These are phyloP conservation scores for Cutaneotrichosporon sp. DNA, from an alignment of 1,284 basidiomycete species.

Conservation along the genomic window DNA sequence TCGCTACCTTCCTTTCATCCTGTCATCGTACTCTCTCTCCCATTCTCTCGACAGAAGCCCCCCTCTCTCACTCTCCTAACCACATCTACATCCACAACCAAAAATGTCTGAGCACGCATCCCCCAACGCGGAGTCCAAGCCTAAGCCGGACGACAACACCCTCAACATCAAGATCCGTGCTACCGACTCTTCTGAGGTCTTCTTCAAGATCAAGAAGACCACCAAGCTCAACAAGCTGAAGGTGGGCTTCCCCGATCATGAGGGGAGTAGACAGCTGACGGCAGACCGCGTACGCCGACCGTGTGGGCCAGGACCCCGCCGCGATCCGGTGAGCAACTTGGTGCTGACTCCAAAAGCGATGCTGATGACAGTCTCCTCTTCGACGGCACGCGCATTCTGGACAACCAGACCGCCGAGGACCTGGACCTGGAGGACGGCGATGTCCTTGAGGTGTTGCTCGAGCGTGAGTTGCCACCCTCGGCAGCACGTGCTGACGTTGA, in stretches of 20 bases:
- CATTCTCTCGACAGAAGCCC: too few species aligned
- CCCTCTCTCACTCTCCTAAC: background rate
- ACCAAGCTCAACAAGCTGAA: constrained; percentile 88
- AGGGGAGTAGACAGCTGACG: constrained; percentile 8
- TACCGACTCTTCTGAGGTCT: constrained; percentile 82
- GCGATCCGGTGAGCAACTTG: constrained; percentile 72
- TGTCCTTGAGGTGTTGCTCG: constrained; percentile 88
- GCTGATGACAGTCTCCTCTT: constrained; percentile 71
- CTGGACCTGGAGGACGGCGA: constrained; percentile 83
- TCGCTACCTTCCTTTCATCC: background rate
- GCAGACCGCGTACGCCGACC: constrained; percentile 86
- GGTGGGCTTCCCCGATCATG: constrained; percentile 23
- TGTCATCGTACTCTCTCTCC: background rate
- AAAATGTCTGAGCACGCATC: constrained; percentile 68
- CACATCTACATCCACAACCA: background rate
- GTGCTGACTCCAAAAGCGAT: background rate
- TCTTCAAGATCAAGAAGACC: constrained; percentile 96
- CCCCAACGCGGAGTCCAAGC: constrained; percentile 58
- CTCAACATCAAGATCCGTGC: constrained; percentile 85
- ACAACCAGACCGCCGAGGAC: constrained; percentile 78
- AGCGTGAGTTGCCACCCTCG: constrained; percentile 65
- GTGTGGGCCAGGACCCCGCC: constrained; percentile 84
- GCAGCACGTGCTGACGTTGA: background rate
- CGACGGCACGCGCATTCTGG: constrained; percentile 76
- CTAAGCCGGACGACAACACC: constrained; percentile 64